Conservation (phyloP, 805 yeast genomes). For the Cyberlindnera veronae region DNA sequence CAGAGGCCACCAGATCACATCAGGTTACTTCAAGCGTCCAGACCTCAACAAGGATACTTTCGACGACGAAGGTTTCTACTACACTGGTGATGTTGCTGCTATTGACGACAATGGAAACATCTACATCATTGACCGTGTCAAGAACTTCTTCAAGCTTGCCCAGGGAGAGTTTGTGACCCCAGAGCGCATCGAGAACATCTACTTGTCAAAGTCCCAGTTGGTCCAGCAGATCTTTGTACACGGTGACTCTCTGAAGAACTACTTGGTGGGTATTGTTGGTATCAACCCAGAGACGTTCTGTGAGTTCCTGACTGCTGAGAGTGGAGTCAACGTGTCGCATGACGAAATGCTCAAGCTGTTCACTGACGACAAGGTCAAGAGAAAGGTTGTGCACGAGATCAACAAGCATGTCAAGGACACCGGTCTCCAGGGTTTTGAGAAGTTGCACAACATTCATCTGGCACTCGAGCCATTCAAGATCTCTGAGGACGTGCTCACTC, state of each 20-base stretch:
- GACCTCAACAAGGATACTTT: conserved; percentile 46
- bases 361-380: conserved; percentile 4
- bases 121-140: conserved; percentile 51
- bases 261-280: conserved; percentile 52
- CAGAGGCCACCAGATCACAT: conserved; percentile 53
- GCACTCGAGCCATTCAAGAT: conserved; percentile 57
- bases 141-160: conserved; percentile 52
- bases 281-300: conserved; percentile 38
- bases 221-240: conserved; percentile 47
- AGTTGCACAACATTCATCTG: conserved; percentile 50
- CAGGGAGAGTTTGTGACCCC: conserved; percentile 62
- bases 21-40: conserved; percentile 44
- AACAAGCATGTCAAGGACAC: conserved; percentile 6
- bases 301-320: conserved; percentile 11
- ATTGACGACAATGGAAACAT: conserved; percentile 43
- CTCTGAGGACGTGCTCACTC: conserved; percentile 60
- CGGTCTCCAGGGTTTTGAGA: conserved; percentile 41
- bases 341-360: conserved; percentile 5
- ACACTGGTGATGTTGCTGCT: conserved; percentile 56
- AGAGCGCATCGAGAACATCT: conserved; percentile 59
- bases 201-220: conserved; percentile 41
- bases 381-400: conserved; percentile 7
- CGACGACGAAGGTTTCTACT: conserved; percentile 49
- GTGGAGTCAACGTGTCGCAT: conserved; percentile 3
- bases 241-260: conserved; percentile 51